These are phyloP conservation scores for Aleurites moluccanus DNA, from an alignment of 441 rosid species.

Conservation along the genomic window DNA sequence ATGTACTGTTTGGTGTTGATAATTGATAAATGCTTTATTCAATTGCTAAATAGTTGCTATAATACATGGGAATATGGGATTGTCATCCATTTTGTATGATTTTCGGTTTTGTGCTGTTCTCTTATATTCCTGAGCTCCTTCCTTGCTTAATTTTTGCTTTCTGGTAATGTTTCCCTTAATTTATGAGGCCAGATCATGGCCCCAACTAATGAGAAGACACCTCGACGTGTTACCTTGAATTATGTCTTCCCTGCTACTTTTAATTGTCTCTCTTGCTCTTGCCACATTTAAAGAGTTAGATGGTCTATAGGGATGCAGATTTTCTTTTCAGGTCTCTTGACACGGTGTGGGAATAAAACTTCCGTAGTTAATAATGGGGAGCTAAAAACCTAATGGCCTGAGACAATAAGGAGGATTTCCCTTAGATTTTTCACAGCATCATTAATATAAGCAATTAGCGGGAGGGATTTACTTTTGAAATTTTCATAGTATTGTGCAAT, in stretches of 20 bases:
- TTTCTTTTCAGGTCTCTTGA: not conserved
- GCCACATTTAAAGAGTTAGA: not conserved
- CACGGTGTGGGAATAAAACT: not conserved
- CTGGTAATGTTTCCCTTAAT: not conserved
- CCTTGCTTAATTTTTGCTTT: not conserved
- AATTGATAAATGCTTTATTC: not conserved
- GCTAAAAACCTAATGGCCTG: not conserved
- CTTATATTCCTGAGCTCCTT: too few species aligned
- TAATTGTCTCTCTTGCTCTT: not conserved
- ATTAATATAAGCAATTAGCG: too few species aligned
- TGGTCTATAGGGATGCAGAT: not conserved
- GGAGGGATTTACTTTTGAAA: too few species aligned
- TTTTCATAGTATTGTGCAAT: not conserved
- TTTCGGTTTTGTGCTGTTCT: not conserved
- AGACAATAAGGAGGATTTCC: too few species aligned
- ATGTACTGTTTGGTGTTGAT: not conserved
- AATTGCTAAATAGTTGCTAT: not conserved
- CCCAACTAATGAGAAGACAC: too few species aligned
- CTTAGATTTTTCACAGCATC: too few species aligned
- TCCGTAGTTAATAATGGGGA: too few species aligned
- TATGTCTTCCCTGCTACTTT: not conserved
- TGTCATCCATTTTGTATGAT: slow-evolving; percentile 1
- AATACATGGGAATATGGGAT: not conserved
- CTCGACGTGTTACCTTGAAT: too few species aligned
- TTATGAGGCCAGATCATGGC: slow-evolving; percentile 4